Evolutionary conservation across 2,329 filamentous ascomycete genomes (phyloP), one percentile per base, ranked within the genome.

Genomic region (Neoascochyta sp.): DNA sequence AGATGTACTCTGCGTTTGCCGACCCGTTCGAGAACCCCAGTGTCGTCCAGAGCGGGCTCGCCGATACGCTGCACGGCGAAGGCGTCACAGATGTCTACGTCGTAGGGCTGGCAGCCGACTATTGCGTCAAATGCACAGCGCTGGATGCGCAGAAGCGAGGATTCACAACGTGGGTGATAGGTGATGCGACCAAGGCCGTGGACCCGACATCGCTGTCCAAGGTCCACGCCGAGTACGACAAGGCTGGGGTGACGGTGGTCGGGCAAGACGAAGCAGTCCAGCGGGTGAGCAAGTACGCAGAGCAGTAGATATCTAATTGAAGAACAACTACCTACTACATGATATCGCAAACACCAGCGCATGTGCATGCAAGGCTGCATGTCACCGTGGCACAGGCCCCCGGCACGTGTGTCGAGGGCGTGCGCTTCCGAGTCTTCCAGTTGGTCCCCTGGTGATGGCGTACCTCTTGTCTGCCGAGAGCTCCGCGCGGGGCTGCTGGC

Each of bases 1-100:
- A 98, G 64, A 95, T 95, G 84, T 96, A 95, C 65, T 90, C 83
- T 40, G 88, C 83, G 1, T 96, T 98, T 2, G 81, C 82, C 39
- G 85, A 89, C 55, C 84, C 86, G 0, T 90, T 95, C 50, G 64
- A 64, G 21, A 71, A 71, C 5, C 78, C 80, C 2, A 66, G 65
- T 17, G 68, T 83, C 9, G 68, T 67, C 15, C 78, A 65, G 50
- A 81, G 76, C 50, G 80, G 80, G 9, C 67, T 96, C 15, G 74
- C 72, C 2, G 65, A 54, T 1, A 54, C 69, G 26, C 60, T 98
- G 46, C 71, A 62, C 29, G 69, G 68, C 3, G 67, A 67, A 10
- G 68, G 65, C 1, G 68, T 94, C 16, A 87, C 84, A 5, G 76
- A 93, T 59, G 85, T 95, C 5, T 95, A 81, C 59, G 77, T 92